These are phyloP conservation scores for Cenchrus purpureus DNA, from an alignment of 176 grass and related monocot species.

Conservation along the genomic window DNA sequence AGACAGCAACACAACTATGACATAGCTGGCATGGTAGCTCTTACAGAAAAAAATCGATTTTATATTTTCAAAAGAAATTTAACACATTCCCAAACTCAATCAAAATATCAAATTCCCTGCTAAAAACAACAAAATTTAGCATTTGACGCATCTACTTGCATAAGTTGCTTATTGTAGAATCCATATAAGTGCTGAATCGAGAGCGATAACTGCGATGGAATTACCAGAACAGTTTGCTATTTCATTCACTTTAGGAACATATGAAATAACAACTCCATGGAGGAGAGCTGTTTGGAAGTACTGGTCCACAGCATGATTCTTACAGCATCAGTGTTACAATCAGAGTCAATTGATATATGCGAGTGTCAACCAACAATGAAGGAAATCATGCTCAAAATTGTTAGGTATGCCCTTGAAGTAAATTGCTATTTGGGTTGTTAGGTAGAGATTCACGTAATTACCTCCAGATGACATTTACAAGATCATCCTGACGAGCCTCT, in stretches of 20 bases:
- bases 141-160: conserved; percentile 3
- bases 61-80: not conserved
- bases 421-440: not conserved
- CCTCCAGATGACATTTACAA: conserved; percentile 96
- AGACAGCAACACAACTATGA: conserved; percentile 4
- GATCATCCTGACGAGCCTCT: conserved; percentile 87
- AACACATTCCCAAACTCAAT: not conserved
- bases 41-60: not conserved
- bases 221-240: not conserved
- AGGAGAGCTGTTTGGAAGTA: not conserved
- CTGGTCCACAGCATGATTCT: conserved; percentile 1
- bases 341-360: conserved; percentile 12
- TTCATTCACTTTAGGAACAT: not conserved
- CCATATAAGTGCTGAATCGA: not conserved
- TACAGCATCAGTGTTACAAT: conserved; percentile 6
- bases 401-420: conserved; percentile 18
- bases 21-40: not conserved
- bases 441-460: conserved; percentile 42
- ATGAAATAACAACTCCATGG: not conserved
- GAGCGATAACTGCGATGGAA: not conserved
- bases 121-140: conserved; percentile 26
- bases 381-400: not conserved
- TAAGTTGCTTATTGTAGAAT: not conserved
- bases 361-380: not conserved
- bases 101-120: conserved; percentile 22